Evolutionary conservation across 148 eudicot species (phyloP).

Genomic region (Rhododendron ferrugineum): DNA sequence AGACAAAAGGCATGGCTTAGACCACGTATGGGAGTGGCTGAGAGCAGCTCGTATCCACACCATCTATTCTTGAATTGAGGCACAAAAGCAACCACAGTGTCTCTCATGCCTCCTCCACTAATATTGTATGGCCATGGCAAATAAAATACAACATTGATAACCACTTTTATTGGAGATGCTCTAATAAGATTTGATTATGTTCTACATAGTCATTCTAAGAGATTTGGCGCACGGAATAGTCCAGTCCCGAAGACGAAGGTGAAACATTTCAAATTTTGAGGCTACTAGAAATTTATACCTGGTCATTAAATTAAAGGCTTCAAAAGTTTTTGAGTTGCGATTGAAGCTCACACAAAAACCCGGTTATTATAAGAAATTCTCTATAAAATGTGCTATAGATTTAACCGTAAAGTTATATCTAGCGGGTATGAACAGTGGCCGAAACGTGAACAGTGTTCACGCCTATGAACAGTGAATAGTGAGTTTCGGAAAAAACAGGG

Average conservation of each 20-base stretch:
- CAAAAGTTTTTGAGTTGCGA: background rate
- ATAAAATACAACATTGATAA: background rate
- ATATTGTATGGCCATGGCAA: background rate
- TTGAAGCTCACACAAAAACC: too few relatives aligned
- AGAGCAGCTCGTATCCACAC: background rate
- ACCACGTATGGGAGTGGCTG: conserved; percentile 2
- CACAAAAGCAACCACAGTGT: background rate
- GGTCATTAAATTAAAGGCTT: background rate
- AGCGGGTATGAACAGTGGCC: too few relatives aligned
- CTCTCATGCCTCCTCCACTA: background rate
- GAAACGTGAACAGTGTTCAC: too few relatives aligned
- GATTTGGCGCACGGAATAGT: background rate
- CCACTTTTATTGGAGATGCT: background rate
- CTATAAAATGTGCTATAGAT: too few relatives aligned
- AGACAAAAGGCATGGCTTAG: background rate
- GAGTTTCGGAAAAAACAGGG: too few relatives aligned
- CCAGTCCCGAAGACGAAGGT: fast-evolving
- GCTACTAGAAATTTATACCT: background rate
- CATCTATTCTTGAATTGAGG: background rate
- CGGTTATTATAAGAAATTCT: too few relatives aligned
- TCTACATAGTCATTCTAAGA: too few relatives aligned
- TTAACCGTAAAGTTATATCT: too few relatives aligned
- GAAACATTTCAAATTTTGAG: too few relatives aligned
- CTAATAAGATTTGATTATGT: too few relatives aligned
- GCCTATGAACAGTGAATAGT: too few relatives aligned